Percentiles rank a stretch among this genome's conserved stretches.
phyloP scores from a whole-genome alignment of 257 asterid genomes.

The Penstemon davidsonii region DNA sequence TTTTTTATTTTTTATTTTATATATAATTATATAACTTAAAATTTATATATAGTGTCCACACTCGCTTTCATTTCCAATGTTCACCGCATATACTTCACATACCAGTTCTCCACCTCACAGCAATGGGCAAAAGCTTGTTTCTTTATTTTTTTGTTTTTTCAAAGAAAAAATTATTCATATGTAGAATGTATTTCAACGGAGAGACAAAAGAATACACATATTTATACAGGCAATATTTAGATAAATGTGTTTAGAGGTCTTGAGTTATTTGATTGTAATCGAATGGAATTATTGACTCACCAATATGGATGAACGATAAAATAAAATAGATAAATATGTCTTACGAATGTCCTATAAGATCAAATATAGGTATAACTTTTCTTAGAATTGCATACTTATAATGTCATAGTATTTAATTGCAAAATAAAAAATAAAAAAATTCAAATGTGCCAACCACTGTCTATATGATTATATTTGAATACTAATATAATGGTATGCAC shows the following conservation, averaged over 20 bases:
- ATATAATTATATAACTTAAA: no score
- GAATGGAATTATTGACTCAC: no score
- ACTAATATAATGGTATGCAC: no score
- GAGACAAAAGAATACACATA: not conserved
- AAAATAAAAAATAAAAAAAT: constrained; percentile 1
- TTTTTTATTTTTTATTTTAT: constrained; percentile 12
- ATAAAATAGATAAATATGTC: no score
- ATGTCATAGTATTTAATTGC: no score
- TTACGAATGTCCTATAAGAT: no score
- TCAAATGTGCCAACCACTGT: constrained; percentile 26
- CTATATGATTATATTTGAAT: not conserved
- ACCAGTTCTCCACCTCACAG: constrained; percentile 12
- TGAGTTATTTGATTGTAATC: no score
- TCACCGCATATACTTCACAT: not conserved
- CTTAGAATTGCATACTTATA: no score
- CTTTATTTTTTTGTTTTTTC: not conserved
- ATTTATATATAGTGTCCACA: not conserved
- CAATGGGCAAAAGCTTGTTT: constrained; percentile 26
- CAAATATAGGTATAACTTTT: no score
- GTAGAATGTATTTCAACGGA: not conserved
- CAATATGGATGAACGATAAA: no score
- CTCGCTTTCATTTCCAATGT: constrained; percentile 37
- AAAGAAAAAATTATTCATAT: not conserved
- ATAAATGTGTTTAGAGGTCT: no score
- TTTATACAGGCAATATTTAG: no score